Conservation (phyloP, 305 asterid genomes). For the Solanum chacoense region DNA sequence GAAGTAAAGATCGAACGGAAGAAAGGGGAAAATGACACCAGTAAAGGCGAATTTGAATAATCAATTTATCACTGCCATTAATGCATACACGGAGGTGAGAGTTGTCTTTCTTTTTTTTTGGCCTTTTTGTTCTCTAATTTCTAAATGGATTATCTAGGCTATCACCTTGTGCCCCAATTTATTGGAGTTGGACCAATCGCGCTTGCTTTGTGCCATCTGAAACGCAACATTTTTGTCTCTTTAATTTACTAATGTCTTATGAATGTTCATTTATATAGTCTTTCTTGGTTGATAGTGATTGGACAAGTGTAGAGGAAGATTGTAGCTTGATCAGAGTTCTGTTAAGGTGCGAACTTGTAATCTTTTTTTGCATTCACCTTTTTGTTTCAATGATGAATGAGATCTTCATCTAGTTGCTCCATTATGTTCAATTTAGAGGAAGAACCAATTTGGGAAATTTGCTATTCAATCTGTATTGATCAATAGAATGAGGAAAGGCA, state of each 20-base stretch:
- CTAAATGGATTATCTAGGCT: conserved; percentile 33
- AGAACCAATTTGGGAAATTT: too few species aligned
- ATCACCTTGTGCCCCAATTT: conserved; percentile 77
- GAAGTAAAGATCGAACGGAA: background rate
- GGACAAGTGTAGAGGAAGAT: conserved; percentile 70
- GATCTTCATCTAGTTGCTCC: background rate
- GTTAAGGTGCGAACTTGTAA: conserved; percentile 36
- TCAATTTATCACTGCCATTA: conserved; percentile 75
- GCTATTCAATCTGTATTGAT: too few species aligned
- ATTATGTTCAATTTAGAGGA: too few species aligned
- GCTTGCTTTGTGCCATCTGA: conserved; percentile 66
- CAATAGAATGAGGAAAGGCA: too few species aligned
- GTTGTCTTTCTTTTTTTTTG: conserved; percentile 9
- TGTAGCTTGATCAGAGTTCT: conserved; percentile 70
- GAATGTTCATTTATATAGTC: background rate
- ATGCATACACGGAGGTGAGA: conserved; percentile 61
- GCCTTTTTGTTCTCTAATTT: background rate
- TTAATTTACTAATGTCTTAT: background rate
- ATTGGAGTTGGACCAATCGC: conserved; percentile 77
- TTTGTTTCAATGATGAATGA: background rate
- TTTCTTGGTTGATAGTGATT: too few species aligned
- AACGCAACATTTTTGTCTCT: conserved; percentile 18
- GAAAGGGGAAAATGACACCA: conserved; percentile 45
- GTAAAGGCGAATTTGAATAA: conserved; percentile 21
- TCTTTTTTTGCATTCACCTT: background rate